Conservation (phyloP, 495 filamentous ascomycete species). For the Daldinia grandis region DNA sequence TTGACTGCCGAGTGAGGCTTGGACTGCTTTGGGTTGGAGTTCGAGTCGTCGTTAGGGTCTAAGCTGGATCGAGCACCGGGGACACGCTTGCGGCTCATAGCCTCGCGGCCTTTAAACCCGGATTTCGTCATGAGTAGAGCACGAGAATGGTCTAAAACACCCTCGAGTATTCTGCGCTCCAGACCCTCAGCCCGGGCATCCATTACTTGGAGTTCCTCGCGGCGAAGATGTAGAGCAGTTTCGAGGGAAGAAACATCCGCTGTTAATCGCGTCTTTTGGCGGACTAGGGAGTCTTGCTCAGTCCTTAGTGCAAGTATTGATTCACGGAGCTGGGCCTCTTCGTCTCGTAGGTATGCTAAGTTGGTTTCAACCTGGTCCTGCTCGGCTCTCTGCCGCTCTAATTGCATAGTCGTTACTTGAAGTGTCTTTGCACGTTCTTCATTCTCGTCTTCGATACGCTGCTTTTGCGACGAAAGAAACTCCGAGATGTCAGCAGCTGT, state of each 20-base stretch:
- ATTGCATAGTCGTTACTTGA: constrained; percentile 79
- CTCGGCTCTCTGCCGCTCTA: constrained; percentile 81
- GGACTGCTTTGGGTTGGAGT: constrained; percentile 46
- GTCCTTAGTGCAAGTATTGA: constrained; percentile 57
- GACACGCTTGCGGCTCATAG: constrained; percentile 79
- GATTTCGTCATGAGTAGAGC: constrained; percentile 77
- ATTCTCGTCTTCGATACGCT: constrained; percentile 78
- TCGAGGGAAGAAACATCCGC: constrained; percentile 88
- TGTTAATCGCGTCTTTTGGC: constrained; percentile 77
- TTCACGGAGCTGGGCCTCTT: constrained; percentile 53
- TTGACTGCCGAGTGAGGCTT: constrained; percentile 54
- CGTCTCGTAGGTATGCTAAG: constrained; percentile 67
- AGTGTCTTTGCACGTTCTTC: constrained; percentile 82
- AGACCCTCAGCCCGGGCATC: constrained; percentile 84
- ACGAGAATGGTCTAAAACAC: constrained; percentile 93
- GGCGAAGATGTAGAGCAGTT: constrained; percentile 84
- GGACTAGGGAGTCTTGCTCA: constrained; percentile 75
- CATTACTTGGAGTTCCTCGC: constrained; percentile 90
- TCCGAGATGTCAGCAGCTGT: constrained; percentile 88
- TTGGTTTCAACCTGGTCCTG: constrained; percentile 80
- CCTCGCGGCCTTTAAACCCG: constrained; percentile 52
- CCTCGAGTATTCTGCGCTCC: constrained; percentile 91
- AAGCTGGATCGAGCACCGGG: constrained; percentile 57
- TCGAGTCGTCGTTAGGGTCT: constrained; percentile 34
- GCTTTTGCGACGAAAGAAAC: constrained; percentile 82